Conservation (phyloP, 257 asterid species). For the Solanum microdontum region DNA sequence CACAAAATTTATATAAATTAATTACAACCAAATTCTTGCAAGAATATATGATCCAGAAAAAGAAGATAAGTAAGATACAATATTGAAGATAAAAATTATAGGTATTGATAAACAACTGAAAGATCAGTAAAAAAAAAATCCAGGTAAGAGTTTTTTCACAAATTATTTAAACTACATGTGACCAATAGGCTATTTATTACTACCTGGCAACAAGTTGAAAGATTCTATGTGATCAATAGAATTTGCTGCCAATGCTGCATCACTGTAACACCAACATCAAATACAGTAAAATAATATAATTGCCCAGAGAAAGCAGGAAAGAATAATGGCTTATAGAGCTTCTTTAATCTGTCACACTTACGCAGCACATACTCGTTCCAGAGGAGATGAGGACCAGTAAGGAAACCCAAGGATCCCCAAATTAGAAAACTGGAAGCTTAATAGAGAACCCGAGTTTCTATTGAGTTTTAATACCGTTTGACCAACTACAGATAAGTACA, state of each 20-base stretch:
- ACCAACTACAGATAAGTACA: slow-evolving; percentile 48
- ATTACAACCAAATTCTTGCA: background rate
- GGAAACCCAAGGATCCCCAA: slow-evolving; percentile 83
- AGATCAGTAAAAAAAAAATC: background rate
- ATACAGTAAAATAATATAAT: slow-evolving; percentile 1
- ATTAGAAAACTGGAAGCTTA: slow-evolving; percentile 53
- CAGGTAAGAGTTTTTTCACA: background rate
- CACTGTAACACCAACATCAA: slow-evolving; percentile 24
- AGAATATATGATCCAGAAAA: background rate
- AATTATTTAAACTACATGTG: background rate
- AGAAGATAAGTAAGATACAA: background rate
- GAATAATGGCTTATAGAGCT: background rate
- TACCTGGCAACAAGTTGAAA: slow-evolving; percentile 76
- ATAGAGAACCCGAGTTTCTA: slow-evolving; percentile 34
- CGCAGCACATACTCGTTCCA: slow-evolving; percentile 57
- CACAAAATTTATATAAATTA: background rate
- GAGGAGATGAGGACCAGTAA: slow-evolving; percentile 64
- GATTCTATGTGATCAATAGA: slow-evolving; percentile 40
- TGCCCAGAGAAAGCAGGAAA: background rate
- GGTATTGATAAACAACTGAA: background rate
- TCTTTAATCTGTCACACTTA: slow-evolving; percentile 21
- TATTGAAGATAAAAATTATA: background rate
- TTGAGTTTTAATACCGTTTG: slow-evolving; percentile 53
- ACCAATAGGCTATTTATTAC: background rate
- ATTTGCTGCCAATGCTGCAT: slow-evolving; percentile 25